Evolutionary conservation across 805 yeast genomes (phyloP), one percentile per base, ranked within the genome.

Genomic region (Barnettozyma botsteinii): DNA sequence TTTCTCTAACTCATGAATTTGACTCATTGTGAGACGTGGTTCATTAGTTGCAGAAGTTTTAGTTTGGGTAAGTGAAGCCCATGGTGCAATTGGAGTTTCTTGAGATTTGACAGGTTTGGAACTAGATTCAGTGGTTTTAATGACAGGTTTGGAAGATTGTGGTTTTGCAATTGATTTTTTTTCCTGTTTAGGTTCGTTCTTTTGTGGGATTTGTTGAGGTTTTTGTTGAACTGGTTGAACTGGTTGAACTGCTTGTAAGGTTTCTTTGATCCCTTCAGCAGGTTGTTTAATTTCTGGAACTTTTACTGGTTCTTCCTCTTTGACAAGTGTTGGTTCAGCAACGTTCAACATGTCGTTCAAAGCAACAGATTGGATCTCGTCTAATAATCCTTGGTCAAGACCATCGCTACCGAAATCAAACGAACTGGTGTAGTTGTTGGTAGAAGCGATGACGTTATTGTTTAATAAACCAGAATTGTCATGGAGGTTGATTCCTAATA

Each of bases 11-110:
- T 61, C 61, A 52, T 74, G 80, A 41, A 75, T 73, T 55, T 76
- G 75, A 38, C 68, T 66, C 50, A 76, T 61, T 0, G 79, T 61
- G 38, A 73, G 42, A n/a, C 61, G 54, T 11, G 77, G 76, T n/a
- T 37, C 33, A 10, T 24, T 31, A 13, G 49, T 40, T 31, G 52
- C 45, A 15, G 31, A 12, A 8, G 17, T 36, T 2, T 32, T 21
- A 5, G 14, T 22, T 11, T 27, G 27, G 6, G 52, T 43, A 18
- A 56, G 51, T 1, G 53, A 44, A n/a, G 80, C 80, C 81, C 81
- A 76, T 32, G 81, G 81, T 5, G 81, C 81, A 23, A 39, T 42
- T 24, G 43, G 40, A 7, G 47, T 37, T 19, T 30, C 23, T 29
- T 35, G 40, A 7, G 35, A 31, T 26, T 39, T 19, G 7, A 37